phyloP scores from a whole-genome alignment of 2,329 filamentous ascomycete genomes.

The Ilyonectria sp. region DNA sequence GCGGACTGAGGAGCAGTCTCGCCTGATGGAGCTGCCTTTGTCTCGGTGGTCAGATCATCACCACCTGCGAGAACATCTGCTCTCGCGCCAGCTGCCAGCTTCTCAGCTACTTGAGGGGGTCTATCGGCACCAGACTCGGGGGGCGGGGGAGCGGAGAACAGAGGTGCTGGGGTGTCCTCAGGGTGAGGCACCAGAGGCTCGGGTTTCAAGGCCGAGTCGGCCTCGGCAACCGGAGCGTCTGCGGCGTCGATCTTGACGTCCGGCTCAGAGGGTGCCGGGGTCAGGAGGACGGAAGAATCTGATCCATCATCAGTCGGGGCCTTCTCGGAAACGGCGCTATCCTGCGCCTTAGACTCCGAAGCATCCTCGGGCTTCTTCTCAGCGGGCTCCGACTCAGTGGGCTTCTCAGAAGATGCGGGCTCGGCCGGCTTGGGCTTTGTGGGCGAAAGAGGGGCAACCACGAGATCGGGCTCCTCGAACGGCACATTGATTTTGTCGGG shows the following conservation, averaged over 20 bases:
- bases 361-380: conserved; percentile 30
- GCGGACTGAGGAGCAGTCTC: conserved; percentile 8
- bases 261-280: conserved; percentile 44
- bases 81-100: conserved; percentile 28
- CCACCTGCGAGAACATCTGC: conserved; percentile 10
- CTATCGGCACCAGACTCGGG: conserved; percentile 48
- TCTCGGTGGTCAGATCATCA: conserved; percentile 21
- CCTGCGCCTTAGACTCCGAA: conserved; percentile 19
- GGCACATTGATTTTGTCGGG: conserved; percentile 69
- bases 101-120: conserved; percentile 41
- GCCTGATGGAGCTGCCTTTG: conserved; percentile 24
- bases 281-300: conserved; percentile 41
- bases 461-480: conserved; percentile 70
- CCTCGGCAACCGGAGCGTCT: conserved; percentile 30
- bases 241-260: conserved; percentile 36
- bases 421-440: conserved; percentile 54
- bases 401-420: conserved; percentile 35
- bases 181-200: conserved; percentile 67
- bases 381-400: conserved; percentile 28
- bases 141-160: conserved; percentile 58
- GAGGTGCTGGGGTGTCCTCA: conserved; percentile 78
- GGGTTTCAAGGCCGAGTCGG: conserved; percentile 28
- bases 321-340: conserved; percentile 3
- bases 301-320: conserved; percentile 34
- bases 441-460: conserved; percentile 72